A percentile compares a stretch with the other conserved stretches of the same genome.
Conservation (phyloP, 2,329 filamentous ascomycete genomes). For the Pseudodiploospora longispora region DNA sequence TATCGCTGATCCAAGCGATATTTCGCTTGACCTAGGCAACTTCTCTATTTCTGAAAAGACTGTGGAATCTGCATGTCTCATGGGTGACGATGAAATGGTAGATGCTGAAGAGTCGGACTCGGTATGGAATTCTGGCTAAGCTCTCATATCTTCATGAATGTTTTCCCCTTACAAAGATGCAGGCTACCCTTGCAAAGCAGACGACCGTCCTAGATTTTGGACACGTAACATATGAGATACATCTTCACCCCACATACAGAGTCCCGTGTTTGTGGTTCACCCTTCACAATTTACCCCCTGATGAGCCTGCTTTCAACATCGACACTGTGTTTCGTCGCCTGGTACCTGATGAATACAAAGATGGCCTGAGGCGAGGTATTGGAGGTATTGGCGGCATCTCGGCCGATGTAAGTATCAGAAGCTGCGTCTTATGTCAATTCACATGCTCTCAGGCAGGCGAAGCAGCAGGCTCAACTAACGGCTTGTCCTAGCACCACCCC, state of each 20-base stretch:
- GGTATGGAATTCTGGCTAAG: slow-evolving; percentile 26
- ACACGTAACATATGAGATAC: slow-evolving; percentile 62
- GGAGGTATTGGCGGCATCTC: slow-evolving; percentile 68
- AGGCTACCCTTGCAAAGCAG: slow-evolving; percentile 34
- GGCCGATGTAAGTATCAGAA: slow-evolving; percentile 55
- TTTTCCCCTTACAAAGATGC: slow-evolving; percentile 13
- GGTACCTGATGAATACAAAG: slow-evolving; percentile 58
- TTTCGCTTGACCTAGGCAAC: slow-evolving; percentile 37
- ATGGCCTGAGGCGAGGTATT: slow-evolving; percentile 44
- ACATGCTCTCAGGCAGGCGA: slow-evolving; percentile 11
- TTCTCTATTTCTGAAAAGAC: slow-evolving; percentile 34
- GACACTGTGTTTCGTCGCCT: slow-evolving; percentile 64
- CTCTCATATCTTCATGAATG: not conserved
- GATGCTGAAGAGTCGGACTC: slow-evolving; percentile 44
- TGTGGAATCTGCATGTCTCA: slow-evolving; percentile 12
- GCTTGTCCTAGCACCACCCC: slow-evolving; percentile 64
- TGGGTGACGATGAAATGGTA: slow-evolving; percentile 38
- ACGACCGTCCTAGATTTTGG: slow-evolving; percentile 26
- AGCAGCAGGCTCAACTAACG: slow-evolving; percentile 31
- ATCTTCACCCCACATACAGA: slow-evolving; percentile 66
- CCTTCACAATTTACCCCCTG: slow-evolving; percentile 48
- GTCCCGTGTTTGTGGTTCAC: slow-evolving; percentile 72
- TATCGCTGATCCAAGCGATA: slow-evolving; percentile 33
- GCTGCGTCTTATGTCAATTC: slow-evolving; percentile 22
- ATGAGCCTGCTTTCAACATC: slow-evolving; percentile 51